phyloP scores from a whole-genome alignment of 352 stramenopile genomes.

The Globisporangium irregulare region DNA sequence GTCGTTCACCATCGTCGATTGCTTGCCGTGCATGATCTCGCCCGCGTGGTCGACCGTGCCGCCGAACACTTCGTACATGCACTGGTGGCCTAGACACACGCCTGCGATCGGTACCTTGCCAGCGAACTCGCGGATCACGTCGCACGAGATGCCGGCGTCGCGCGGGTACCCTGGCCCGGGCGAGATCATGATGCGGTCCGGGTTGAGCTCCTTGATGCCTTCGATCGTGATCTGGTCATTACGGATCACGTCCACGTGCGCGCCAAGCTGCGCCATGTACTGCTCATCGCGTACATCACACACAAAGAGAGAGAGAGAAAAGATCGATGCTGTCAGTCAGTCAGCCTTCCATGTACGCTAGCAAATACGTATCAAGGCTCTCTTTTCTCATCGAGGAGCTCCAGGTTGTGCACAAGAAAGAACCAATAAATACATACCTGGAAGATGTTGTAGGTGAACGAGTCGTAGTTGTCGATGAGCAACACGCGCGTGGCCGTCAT shows the following conservation, averaged over 20 bases:
- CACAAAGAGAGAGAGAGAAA: not conserved
- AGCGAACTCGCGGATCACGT: slow-evolving; percentile 80
- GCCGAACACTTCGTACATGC: slow-evolving; percentile 88
- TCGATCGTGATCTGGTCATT: slow-evolving; percentile 86
- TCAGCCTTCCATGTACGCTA: not conserved
- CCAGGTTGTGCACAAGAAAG: not conserved
- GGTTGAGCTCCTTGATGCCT: slow-evolving; percentile 67
- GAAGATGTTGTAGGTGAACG: slow-evolving; percentile 91
- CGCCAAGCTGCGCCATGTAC: slow-evolving; percentile 85
- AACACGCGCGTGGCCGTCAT: slow-evolving; percentile 67
- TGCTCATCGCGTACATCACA: slow-evolving; percentile 13
- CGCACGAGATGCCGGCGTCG: slow-evolving; percentile 78
- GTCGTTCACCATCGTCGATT: slow-evolving; percentile 80
- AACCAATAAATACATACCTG: not conserved
- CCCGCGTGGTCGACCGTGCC: slow-evolving; percentile 81
- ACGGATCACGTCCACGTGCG: slow-evolving; percentile 72
- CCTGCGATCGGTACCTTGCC: slow-evolving; percentile 82
- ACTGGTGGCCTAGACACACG: slow-evolving; percentile 84
- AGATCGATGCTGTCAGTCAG: not conserved
- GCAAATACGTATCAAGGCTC: not conserved
- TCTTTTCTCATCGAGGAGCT: not conserved
- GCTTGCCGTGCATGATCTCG: slow-evolving; percentile 88
- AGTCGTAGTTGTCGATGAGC: slow-evolving; percentile 91
- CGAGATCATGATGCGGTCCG: slow-evolving; percentile 88
- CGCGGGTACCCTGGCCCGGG: slow-evolving; percentile 79